These are phyloP conservation scores for Lactarius tabidus DNA, from an alignment of 768 basidiomycete species.

Conservation along the genomic window DNA sequence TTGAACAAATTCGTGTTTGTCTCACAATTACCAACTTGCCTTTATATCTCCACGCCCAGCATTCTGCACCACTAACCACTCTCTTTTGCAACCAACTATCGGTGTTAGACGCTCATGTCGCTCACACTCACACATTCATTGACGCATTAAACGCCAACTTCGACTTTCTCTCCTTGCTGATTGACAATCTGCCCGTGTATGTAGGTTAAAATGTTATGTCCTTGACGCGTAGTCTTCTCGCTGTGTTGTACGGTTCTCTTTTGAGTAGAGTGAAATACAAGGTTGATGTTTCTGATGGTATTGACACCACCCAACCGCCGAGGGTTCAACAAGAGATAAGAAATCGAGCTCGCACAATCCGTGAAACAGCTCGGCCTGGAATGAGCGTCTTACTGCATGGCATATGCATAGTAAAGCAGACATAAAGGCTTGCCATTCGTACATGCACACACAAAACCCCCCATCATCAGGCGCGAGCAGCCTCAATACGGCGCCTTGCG, in stretches of 20 bases:
- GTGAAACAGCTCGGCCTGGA: not conserved
- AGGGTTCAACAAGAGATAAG: not conserved
- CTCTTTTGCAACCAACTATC: constrained; percentile 8
- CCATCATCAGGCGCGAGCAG: constrained; percentile 47
- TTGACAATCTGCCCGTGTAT: constrained; percentile 3
- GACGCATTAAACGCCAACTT: not conserved
- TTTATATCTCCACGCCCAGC: not conserved
- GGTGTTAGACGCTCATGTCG: constrained; percentile 2
- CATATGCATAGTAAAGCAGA: constrained; percentile 26
- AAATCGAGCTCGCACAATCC: not conserved
- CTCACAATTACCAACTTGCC: not conserved
- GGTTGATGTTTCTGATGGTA: not conserved
- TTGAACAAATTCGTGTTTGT: not conserved
- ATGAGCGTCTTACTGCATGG: constrained; percentile 19
- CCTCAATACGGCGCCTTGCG: constrained; percentile 84
- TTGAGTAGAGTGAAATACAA: not conserved
- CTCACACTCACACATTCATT: constrained; percentile 7
- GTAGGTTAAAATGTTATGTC: constrained; percentile 12
- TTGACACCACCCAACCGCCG: not conserved
- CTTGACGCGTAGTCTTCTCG: not conserved
- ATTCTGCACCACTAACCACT: constrained; percentile 11
- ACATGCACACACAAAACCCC: constrained; percentile 34
- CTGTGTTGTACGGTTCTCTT: constrained; percentile 7
- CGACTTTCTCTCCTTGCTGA: not conserved
- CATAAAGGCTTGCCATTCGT: constrained; percentile 26